These are phyloP conservation scores for Mediolabrus comicus DNA, from an alignment of 108 stramenopile species.

Conservation along the genomic window DNA sequence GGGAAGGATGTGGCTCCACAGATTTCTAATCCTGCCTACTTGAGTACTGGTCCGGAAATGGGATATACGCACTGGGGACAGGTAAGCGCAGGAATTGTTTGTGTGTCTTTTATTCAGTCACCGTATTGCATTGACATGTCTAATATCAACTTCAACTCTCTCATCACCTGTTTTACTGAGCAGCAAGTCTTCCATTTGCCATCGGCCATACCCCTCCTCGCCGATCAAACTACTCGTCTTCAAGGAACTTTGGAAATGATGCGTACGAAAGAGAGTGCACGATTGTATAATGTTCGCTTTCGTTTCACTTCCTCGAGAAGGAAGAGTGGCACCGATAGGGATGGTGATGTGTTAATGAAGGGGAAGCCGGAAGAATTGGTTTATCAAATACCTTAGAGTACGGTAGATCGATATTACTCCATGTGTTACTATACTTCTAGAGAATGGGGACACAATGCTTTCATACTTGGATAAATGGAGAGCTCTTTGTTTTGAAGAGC, in stretches of 20 bases:
- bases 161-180: no score
- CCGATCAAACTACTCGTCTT: conserved; percentile 73
- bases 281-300: conserved; percentile 87
- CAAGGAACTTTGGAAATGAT: conserved; percentile 80
- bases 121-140: background rate
- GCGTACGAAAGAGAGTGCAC: conserved; percentile 85
- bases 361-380: conserved; percentile 63
- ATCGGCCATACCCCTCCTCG: conserved; percentile 68
- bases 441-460: no score
- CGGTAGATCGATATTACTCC: no score
- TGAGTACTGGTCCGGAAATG: conserved; percentile 92
- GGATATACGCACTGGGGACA: conserved; percentile 57
- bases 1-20: conserved; percentile 68
- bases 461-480: no score
- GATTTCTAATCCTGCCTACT: conserved; percentile 72
- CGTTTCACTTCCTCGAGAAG: conserved; percentile 51
- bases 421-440: no score
- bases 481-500: no score
- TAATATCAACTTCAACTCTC: no score
- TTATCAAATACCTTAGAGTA: conserved; percentile 84
- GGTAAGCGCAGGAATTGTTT: no score
- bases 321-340: conserved; percentile 47
- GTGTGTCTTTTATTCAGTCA: background rate
- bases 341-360: conserved; percentile 70
- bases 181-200: conserved; percentile 93